A percentile compares a stretch with the other conserved stretches of the same genome.
phyloP scores from a whole-genome alignment of 2,329 filamentous ascomycete species.

The Madurella mycetomatis region DNA sequence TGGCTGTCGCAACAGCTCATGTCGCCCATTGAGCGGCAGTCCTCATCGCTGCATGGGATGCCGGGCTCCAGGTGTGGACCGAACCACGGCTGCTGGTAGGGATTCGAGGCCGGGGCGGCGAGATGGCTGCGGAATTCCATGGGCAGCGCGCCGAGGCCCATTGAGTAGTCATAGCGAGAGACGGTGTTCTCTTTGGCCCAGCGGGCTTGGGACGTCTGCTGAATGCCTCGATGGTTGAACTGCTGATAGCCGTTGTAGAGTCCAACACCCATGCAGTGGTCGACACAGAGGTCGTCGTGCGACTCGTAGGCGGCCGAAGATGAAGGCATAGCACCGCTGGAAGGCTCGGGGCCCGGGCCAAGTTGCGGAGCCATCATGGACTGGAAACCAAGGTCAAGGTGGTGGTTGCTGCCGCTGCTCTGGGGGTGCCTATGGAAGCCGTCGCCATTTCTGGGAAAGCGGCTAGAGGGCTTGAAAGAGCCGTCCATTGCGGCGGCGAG shows the following conservation, averaged over 20 bases:
- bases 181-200: conserved; percentile 16
- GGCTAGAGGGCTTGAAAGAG: conserved; percentile 7
- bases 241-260: conserved; percentile 27
- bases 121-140: conserved; percentile 16
- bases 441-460: conserved; percentile 14
- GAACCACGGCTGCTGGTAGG: conserved; percentile 19
- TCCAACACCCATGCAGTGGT: conserved; percentile 25
- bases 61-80: conserved; percentile 9
- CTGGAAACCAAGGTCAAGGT: conserved; percentile 13
- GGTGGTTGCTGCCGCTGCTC: conserved; percentile 10
- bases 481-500: conserved; percentile 8
- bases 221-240: conserved; percentile 23
- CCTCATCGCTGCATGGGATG: conserved; percentile 22
- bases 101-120: conserved; percentile 1
- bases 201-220: conserved; percentile 13
- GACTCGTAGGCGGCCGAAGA: conserved; percentile 16
- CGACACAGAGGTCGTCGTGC: conserved; percentile 27
- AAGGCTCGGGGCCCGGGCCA: neutral
- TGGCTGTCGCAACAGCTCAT: conserved; percentile 28
- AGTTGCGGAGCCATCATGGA: conserved; percentile 17
- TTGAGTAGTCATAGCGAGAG: conserved; percentile 12
- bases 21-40: conserved; percentile 24
- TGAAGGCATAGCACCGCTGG: neutral
- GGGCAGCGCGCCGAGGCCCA: conserved; percentile 9
- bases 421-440: conserved; percentile 20